Evolutionary conservation across 306 rosid species (phyloP), one percentile per base, ranked within the genome.

Genomic region (Quercus suber): DNA sequence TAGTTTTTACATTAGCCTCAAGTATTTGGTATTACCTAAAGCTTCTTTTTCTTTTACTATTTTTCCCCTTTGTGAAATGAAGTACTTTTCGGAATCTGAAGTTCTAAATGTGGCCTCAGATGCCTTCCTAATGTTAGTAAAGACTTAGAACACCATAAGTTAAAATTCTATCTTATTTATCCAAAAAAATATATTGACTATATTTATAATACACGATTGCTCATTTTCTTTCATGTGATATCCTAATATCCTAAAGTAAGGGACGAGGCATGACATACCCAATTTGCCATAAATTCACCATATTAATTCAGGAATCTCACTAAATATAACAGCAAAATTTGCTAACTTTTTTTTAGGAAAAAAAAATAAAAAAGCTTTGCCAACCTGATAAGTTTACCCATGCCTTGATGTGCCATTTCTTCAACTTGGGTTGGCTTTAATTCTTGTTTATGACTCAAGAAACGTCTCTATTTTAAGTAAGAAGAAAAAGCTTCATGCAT

Each of bases 401-500:
- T 72, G 60, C 51, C 53, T 74, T 71, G 18, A 20, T 33, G 55
- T 73, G 9, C 55, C 59, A 65, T 58, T 79, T 43, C 31, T 64
- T 58, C 64, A 23, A 18, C 28, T 67, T 33, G 63, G 35, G 2
- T 77, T 64, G 53, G 63, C 64, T 76, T 76, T 19, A 52, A 30
- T 65, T 30, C 15, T 13, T 19, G 12, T 43, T 25, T 31, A 12
- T 21, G 67, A 70, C 45, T 25, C 21, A 7, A 20, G 67, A 70
- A 76, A 49, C 69, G 61, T 73, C 41, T 65, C 35, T 74, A 52
- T 49, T 20, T 60, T 73, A 69, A 55, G 72, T 9, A 31, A 6
- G 6, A 63, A 28, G 25, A 30, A 7, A 28, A 45, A 11, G 53
- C 73, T 18, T 82, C 86, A 74, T 51, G 86, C 84, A 49, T 28